Evolutionary conservation across 495 filamentous ascomycete genomes (phyloP), one percentile per base, ranked within the genome.

Genomic region (Bacidia gigantensis): DNA sequence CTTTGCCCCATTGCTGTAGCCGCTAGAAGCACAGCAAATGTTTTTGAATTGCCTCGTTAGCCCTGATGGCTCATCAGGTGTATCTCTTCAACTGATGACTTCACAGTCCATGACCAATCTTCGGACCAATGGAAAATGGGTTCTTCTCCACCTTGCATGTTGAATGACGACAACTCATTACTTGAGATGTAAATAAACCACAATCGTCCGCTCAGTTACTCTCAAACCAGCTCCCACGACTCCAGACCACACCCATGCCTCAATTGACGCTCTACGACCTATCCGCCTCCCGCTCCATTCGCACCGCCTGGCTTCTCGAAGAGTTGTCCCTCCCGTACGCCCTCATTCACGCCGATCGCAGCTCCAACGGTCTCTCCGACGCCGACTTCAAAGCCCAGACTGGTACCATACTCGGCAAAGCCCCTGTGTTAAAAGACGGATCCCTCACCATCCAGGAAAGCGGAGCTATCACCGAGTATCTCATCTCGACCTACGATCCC

Each of bases 201-300:
- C n/a, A n/a, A n/a, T n/a, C n/a, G n/a, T n/a, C n/a, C n/a, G n/a
- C n/a, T n/a, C n/a, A n/a, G n/a, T n/a, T n/a, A n/a, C n/a, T n/a
- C n/a, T n/a, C n/a, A n/a, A n/a, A n/a, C n/a, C n/a, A n/a, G n/a
- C n/a, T n/a, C n/a, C n/a, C n/a, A n/a, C n/a, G n/a, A n/a, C 44
- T 22, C 18, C 7, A 14, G 26, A n/a, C 11, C 17, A 11, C 5
- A 11, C 17, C 1, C 23, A 62, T 57, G 55, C 63, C 64, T 25
- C 49, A 58, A 29, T 57, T 69, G n/a, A 71, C 65, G 3, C 67
- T 71, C 55, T 69, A 64, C 55, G 67, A 66, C 58, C 60, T 71
- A 14, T 64, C 67, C 58, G 60, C 65, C 55, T 71, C 68, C 7
- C 67, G 68, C 40, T 60, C 54, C 20, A 71, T 68, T 49, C 65